Evolutionary conservation across 2,329 filamentous ascomycete species (phyloP).

Genomic region (Hawksworthiomyces lignivorus): DNA sequence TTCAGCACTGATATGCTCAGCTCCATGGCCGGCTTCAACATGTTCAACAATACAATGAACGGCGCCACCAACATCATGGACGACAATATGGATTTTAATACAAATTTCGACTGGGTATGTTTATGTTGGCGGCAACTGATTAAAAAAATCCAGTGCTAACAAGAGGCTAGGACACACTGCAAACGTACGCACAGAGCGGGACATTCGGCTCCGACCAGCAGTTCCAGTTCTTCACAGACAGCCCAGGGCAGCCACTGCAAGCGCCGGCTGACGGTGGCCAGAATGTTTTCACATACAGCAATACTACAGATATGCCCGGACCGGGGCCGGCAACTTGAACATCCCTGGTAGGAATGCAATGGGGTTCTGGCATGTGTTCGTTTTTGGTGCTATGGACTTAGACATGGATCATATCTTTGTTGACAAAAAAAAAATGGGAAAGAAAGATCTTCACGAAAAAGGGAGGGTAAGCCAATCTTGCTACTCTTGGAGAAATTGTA

Average conservation of each 20-base stretch:
- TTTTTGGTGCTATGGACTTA: too few relatives aligned
- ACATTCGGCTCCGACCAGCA: slow-evolving; percentile 45
- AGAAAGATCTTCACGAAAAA: too few relatives aligned
- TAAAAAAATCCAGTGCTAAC: neutral
- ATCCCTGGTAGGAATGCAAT: too few relatives aligned
- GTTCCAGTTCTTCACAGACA: slow-evolving; percentile 39
- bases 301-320: neutral
- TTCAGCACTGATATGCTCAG: slow-evolving; percentile 25
- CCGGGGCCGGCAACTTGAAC: slow-evolving; percentile 1
- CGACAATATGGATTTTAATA: slow-evolving; percentile 36
- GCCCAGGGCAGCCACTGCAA: neutral
- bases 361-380: too few relatives aligned
- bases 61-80: slow-evolving; percentile 6
- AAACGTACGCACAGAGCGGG: slow-evolving; percentile 49
- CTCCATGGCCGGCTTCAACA: slow-evolving; percentile 25
- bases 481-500: too few relatives aligned
- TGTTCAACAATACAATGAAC: slow-evolving; percentile 37
- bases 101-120: slow-evolving; percentile 54
- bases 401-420: too few relatives aligned
- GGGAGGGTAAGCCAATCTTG: too few relatives aligned
- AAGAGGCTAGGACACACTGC: slow-evolving; percentile 41
- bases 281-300: neutral
- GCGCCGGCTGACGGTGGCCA: neutral
- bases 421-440: too few relatives aligned
- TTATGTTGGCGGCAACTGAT: neutral